Evolutionary conservation across 805 yeast genomes (phyloP).

Genomic region (Barnettozyma populi): DNA sequence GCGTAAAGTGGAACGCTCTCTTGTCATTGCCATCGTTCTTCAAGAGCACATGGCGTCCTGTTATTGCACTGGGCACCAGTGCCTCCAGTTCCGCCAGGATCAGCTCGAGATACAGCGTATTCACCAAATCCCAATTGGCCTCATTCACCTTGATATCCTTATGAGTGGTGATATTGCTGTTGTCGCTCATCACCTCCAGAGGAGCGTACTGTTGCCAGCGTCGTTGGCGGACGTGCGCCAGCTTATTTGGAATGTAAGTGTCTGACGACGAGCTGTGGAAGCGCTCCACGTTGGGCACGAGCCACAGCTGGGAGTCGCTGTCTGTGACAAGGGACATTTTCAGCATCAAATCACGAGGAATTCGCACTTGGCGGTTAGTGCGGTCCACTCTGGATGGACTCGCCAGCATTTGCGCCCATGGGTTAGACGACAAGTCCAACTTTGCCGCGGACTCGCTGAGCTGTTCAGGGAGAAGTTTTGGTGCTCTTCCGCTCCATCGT

Average conservation of each 20-base stretch:
- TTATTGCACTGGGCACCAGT: neutral
- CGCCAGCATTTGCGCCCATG: constrained; percentile 34
- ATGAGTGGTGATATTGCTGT: constrained; percentile 8
- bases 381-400: constrained; percentile 41
- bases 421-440: constrained; percentile 22
- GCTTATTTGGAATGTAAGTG: constrained; percentile 13
- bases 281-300: constrained; percentile 11
- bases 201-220: constrained; percentile 12
- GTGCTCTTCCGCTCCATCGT: constrained; percentile 11
- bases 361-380: constrained; percentile 25
- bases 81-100: constrained; percentile 8
- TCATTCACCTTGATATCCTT: constrained; percentile 13
- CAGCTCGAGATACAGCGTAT: constrained; percentile 10
- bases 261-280: constrained; percentile 8
- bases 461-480: neutral
- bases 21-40: neutral
- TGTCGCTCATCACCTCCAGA: constrained; percentile 12
- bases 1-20: neutral
- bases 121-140: constrained; percentile 7
- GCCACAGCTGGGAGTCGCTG: constrained; percentile 3
- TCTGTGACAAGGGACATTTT: constrained; percentile 8
- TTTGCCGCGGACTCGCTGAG: constrained; percentile 11
- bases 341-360: constrained; percentile 10
- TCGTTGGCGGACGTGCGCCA: constrained; percentile 4
- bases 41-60: neutral